Percentiles rank a stretch among this genome's conserved stretches.
Conservation (phyloP, 1,139 yeast species). For the Pichia terricola region DNA sequence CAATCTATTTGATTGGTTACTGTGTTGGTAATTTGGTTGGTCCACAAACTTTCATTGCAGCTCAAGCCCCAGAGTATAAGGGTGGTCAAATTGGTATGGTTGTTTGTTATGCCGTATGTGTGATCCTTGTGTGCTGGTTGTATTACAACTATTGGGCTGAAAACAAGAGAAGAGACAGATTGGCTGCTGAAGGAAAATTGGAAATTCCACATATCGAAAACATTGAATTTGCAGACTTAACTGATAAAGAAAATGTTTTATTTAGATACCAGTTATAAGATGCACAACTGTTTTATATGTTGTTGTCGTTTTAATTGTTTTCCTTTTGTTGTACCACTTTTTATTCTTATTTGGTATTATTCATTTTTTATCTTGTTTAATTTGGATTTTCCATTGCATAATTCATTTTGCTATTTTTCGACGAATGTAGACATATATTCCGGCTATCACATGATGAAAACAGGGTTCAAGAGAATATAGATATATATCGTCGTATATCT, state of each 20-base stretch:
- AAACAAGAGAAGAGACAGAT: constrained; percentile 24
- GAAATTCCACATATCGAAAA: constrained; percentile 24
- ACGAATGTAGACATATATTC: too few relatives aligned
- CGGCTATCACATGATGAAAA: too few relatives aligned
- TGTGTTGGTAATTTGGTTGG: constrained; percentile 61
- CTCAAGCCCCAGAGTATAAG: constrained; percentile 35
- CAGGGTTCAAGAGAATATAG: too few relatives aligned
- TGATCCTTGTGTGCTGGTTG: constrained; percentile 13
- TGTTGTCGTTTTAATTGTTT: not conserved
- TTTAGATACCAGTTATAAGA: constrained; percentile 32
- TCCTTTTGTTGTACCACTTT: not conserved
- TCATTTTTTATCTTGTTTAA: too few relatives aligned
- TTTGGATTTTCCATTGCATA: too few relatives aligned
- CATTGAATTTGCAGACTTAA: constrained; percentile 42
- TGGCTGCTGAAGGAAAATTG: constrained; percentile 17
- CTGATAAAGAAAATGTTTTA: constrained; percentile 38
- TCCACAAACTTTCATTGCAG: constrained; percentile 37
- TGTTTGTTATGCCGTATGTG: constrained; percentile 20
- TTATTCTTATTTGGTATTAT: too few relatives aligned
- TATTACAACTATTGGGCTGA: constrained; percentile 19
- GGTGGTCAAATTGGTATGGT: constrained; percentile 33
- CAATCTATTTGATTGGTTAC: constrained; percentile 44
- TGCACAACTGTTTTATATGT: too few relatives aligned
- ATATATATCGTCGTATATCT: too few relatives aligned
- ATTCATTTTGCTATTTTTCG: too few relatives aligned